These are phyloP conservation scores for Penicillium sp. DNA, from an alignment of 2,329 filamentous ascomycete genomes.

Conservation along the genomic window DNA sequence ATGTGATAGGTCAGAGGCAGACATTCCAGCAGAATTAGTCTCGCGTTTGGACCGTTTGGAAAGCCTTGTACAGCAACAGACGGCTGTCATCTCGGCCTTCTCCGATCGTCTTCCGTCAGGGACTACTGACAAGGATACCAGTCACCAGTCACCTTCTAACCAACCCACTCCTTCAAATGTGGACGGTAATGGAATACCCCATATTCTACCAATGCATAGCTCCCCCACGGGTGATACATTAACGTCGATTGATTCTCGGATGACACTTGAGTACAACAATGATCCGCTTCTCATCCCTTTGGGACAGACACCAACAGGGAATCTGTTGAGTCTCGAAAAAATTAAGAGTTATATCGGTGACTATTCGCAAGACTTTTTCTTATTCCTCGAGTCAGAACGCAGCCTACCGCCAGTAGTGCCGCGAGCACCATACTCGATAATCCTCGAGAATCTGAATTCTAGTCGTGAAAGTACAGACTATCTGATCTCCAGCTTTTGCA, in stretches of 20 bases:
- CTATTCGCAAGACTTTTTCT: slow-evolving; percentile 18
- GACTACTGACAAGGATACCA: not conserved
- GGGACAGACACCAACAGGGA: slow-evolving; percentile 13
- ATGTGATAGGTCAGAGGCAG: slow-evolving; percentile 7
- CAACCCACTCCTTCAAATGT: not conserved
- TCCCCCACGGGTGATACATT: not conserved
- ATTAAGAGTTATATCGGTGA: slow-evolving; percentile 14
- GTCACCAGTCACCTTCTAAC: not conserved
- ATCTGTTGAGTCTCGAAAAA: slow-evolving; percentile 11
- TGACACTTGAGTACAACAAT: slow-evolving; percentile 4
- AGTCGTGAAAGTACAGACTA: slow-evolving; percentile 5
- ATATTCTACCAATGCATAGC: not conserved
- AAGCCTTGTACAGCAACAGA: slow-evolving; percentile 15
- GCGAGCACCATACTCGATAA: not conserved
- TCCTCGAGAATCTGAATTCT: not conserved
- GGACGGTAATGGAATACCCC: not conserved
- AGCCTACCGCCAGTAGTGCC: slow-evolving; percentile 4
- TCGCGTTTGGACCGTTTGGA: slow-evolving; percentile 15
- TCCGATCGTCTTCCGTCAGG: slow-evolving; percentile 7
- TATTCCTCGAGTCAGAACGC: slow-evolving; percentile 13
- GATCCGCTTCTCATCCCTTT: slow-evolving; percentile 12
- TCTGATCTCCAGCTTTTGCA: slow-evolving; percentile 12
- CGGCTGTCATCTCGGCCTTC: slow-evolving; percentile 10
- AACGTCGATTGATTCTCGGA: not conserved
- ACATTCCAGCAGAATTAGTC: slow-evolving; percentile 13